These are phyloP conservation scores for Sordariomycetes sp. DNA, from an alignment of 2,329 filamentous ascomycete genomes.

Conservation along the genomic window DNA sequence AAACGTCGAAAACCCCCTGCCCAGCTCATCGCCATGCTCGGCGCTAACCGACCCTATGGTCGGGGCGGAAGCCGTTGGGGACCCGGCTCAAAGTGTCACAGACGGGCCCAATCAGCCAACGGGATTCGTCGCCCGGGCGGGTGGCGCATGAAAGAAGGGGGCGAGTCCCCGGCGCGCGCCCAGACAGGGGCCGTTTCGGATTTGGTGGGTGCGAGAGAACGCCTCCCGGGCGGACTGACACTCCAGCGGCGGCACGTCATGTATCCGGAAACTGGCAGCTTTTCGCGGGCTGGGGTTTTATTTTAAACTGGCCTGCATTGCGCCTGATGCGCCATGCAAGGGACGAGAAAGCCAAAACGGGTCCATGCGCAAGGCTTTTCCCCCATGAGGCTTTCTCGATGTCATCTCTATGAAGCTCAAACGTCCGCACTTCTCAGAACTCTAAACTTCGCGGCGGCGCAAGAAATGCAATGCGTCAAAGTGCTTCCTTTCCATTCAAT, in stretches of 20 bases:
- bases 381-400: not conserved
- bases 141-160: conserved; percentile 2
- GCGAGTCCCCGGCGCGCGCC: not conserved
- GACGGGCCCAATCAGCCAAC: not conserved
- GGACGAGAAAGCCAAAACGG: not conserved
- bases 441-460: not conserved
- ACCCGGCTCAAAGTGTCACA: conserved; percentile 2
- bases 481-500: too few relatives aligned
- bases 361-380: not conserved
- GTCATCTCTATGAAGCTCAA: not conserved
- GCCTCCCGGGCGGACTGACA: too few relatives aligned
- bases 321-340: not conserved
- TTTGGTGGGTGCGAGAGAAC: not conserved
- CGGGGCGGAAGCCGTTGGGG: too few relatives aligned
- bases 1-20: too few relatives aligned
- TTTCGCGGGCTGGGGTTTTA: not conserved
- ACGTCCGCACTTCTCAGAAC: not conserved
- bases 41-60: too few relatives aligned
- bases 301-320: not conserved
- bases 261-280: too few relatives aligned
- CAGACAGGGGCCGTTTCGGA: conserved; percentile 3
- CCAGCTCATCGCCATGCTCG: too few relatives aligned
- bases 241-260: too few relatives aligned
- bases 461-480: not conserved
- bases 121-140: not conserved